Evolutionary conservation across 2,329 filamentous ascomycete species (phyloP), one percentile per base, ranked within the genome.

Genomic region (Polytolypa hystricis): DNA sequence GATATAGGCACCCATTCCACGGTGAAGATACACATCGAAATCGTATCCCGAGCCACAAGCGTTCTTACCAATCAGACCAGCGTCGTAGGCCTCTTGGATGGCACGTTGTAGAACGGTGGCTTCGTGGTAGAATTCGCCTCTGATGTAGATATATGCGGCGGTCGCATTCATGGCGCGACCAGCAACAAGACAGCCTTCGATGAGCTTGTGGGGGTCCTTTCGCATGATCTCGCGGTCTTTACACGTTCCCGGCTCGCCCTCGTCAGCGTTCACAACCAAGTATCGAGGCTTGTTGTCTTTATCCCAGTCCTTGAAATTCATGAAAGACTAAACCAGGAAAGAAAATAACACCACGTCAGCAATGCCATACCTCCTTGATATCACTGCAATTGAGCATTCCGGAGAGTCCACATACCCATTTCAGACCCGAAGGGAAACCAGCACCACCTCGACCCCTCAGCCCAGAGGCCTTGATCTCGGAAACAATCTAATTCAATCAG

Each of bases 181-280:
- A 49, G 91, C 86, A 33, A 98, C 81, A 46, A 98, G 72, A 65
- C 91, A 98, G 59, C 91, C 91, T 69, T 98, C 91, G 57, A 98
- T 72, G 47, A 98, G 82, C 74, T 98, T 98, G 73, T 98, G 91
- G 45, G 91, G 91, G 62, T 98, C 91, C 70, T 98, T 98, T 66
- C 91, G 86, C 91, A 98, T 98, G 51, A 98, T 98, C 65, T 98
- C 91, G 58, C 91, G 81, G 65, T 98, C 91, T 71, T 98, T 98
- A 79, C 91, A 98, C 37, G 91, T 98, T 62, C 91, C 91, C 19
- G 91, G 91, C 67, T 98, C 91, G 56, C 91, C 91, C 70, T 98
- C 91, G 62, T 98, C 91, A 49, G 91, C 91, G 57, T 98, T 98
- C 69, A 98, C 85, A 43, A 98, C 89, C 38, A 98, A 72, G 59